phyloP scores from a whole-genome alignment of 495 filamentous ascomycete genomes.

The Thozetella sp. region DNA sequence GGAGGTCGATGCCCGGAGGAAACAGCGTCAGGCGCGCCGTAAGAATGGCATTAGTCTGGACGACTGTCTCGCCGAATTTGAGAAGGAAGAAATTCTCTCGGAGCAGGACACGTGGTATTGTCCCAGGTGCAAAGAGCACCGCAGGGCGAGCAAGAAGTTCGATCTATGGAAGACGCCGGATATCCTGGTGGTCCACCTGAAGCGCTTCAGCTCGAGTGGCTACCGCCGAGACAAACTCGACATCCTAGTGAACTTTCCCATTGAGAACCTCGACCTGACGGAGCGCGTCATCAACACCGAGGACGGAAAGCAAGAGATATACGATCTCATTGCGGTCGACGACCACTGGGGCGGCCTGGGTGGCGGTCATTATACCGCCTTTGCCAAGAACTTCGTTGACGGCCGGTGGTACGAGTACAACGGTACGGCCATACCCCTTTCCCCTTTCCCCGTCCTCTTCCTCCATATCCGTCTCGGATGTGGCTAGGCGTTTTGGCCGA shows the following conservation, averaged over 20 bases:
- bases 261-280: constrained; percentile 82
- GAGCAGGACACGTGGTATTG: constrained; percentile 98
- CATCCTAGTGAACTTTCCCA: constrained; percentile 87
- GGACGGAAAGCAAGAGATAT: constrained; percentile 77
- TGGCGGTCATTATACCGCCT: constrained; percentile 95
- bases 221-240: constrained; percentile 86
- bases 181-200: constrained; percentile 87
- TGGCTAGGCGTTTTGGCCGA: background rate
- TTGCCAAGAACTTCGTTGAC: constrained; percentile 86
- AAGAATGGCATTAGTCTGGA: constrained; percentile 81
- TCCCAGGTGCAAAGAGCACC: constrained; percentile 90
- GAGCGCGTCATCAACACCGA: constrained; percentile 75
- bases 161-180: constrained; percentile 96
- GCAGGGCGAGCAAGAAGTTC: constrained; percentile 91
- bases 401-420: constrained; percentile 93
- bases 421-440: constrained; percentile 57
- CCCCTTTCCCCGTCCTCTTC: constrained; percentile 4
- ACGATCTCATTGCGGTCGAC: constrained; percentile 93
- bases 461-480: background rate
- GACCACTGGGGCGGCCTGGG: constrained; percentile 91
- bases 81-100: constrained; percentile 88
- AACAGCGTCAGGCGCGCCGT: constrained; percentile 58
- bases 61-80: constrained; percentile 91
- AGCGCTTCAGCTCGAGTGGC: constrained; percentile 84
- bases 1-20: constrained; percentile 62